These are phyloP conservation scores for Saccharum spontaneum DNA, from an alignment of 176 grass and related monocot genomes.

Conservation along the genomic window DNA sequence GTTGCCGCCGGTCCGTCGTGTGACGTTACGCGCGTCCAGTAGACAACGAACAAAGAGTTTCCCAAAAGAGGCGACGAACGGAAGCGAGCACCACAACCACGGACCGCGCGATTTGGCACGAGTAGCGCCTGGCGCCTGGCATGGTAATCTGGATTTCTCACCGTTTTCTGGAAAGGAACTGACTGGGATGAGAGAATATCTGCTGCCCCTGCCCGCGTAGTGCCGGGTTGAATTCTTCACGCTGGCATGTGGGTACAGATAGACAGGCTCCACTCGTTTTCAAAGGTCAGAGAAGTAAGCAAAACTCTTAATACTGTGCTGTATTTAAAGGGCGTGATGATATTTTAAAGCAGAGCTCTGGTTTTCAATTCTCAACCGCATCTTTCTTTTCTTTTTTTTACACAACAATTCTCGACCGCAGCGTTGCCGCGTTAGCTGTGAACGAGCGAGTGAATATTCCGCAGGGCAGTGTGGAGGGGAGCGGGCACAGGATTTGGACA, in stretches of 20 bases:
- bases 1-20: background rate
- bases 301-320: background rate
- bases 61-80: background rate
- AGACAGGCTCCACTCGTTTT: background rate
- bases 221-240: conserved; percentile 7
- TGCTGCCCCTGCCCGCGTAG: no score
- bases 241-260: background rate
- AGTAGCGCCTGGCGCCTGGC: background rate
- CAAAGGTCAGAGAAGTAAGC: conserved; percentile 31
- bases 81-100: background rate
- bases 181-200: background rate
- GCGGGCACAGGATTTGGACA: background rate
- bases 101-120: background rate
- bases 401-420: background rate
- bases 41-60: background rate
- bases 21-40: background rate
- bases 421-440: conserved; percentile 1
- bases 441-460: conserved; percentile 31
- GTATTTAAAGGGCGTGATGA: background rate
- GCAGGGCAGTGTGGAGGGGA: conserved; percentile 7
- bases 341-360: background rate
- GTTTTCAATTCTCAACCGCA: background rate
- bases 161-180: background rate
- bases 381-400: background rate
- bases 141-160: background rate